These are phyloP conservation scores for Cucumis cinereus DNA, from an alignment of 306 rosid genomes.

Conservation along the genomic window DNA sequence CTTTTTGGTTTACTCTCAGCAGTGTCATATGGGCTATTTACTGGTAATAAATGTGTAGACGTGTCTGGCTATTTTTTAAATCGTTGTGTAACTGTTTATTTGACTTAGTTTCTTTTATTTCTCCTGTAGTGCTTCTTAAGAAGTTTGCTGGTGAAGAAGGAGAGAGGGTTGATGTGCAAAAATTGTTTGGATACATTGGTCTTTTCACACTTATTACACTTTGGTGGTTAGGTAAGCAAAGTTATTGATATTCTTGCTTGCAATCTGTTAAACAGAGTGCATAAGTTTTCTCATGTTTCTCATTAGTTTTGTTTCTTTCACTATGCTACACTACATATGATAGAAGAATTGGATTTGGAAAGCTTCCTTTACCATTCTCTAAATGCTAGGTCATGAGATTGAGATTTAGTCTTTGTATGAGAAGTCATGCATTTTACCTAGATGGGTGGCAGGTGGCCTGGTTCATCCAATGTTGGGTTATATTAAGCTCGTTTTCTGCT, in stretches of 20 bases:
- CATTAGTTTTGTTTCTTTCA: neutral
- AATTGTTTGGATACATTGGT: constrained; percentile 96
- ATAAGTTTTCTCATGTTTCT: constrained; percentile 1
- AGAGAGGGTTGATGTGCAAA: constrained; percentile 77
- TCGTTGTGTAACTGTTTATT: neutral
- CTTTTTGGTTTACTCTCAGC: constrained; percentile 91
- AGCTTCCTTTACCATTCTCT: neutral
- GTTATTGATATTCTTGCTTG: neutral
- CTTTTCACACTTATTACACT: constrained; percentile 67
- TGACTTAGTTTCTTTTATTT: constrained; percentile 2
- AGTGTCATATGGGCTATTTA: constrained; percentile 76
- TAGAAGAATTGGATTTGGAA: neutral
- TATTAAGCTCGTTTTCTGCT: neutral
- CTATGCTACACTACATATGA: neutral
- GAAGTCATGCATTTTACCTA: neutral
- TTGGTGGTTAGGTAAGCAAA: constrained; percentile 89
- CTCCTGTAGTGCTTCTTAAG: constrained; percentile 67
- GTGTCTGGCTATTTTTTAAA: neutral
- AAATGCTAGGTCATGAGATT: neutral
- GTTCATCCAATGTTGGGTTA: neutral
- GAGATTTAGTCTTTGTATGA: neutral
- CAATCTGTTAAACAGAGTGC: neutral
- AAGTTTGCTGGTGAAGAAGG: constrained; percentile 88
- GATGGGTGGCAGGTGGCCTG: neutral
- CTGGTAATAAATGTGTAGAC: constrained; percentile 39